Evolutionary conservation across 1,284 basidiomycete species (phyloP), one percentile per base, ranked within the genome.

Genomic region (Entoloma clypeatum): DNA sequence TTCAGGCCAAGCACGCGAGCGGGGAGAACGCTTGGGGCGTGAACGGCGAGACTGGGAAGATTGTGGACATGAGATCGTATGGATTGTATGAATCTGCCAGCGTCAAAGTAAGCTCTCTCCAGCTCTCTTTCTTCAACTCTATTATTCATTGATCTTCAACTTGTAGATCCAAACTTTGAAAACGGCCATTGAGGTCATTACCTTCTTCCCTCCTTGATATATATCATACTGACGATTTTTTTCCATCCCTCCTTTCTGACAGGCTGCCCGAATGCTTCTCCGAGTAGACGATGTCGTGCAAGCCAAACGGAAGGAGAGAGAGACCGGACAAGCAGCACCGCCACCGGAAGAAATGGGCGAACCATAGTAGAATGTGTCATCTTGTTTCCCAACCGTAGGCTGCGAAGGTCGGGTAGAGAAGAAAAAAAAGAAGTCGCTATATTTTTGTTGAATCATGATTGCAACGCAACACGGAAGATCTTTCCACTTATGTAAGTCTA

Each of bases 271-370:
- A 10, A 82, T 98, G 67, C 70, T 97, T 8, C 75, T 98, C 10
- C 83, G 94, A 25, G 93, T 98, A 2, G 95, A 98, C 60, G 93
- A 98, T 58, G 91, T 96, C 40, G 92, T 95, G 8, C 86, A 88
- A 54, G 92, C 92, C 11, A 75, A 81, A 22, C 74, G 86, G 44
- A 82, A 83, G 58, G 84, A 85, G 21, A 69, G 69, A 51, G 80
- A 79, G 41, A 70, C 75, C 50, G 71, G 67, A 10, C 67, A 64
- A 22, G 64, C 63, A 2, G 52, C 50, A 9, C 68, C 71, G 1
- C 70, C 74, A 7, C 77, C 74, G 7, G 77, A 82, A 52, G 82
- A 85, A 55, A 72, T 72, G 66, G 67, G 73, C 67, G 71, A 66
- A 31, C 46, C 42, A 17, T 37, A 36, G 27, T n/a, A n/a, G n/a